Conservation (phyloP, 2,329 filamentous ascomycete genomes). For the Malbranchea cinnamomea region DNA sequence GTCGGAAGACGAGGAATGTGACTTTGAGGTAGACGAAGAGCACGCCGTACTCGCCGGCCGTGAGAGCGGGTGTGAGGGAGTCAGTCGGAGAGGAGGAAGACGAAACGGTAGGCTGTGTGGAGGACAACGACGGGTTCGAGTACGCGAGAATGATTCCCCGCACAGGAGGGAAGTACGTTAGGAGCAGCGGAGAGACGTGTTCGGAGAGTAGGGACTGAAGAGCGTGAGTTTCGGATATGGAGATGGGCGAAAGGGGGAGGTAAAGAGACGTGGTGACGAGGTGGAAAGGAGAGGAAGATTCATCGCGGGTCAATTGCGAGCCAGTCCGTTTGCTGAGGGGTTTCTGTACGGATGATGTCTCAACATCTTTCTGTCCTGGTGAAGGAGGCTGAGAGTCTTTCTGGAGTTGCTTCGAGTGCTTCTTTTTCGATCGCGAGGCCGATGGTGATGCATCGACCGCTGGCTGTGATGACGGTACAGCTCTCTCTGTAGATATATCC, state of each 20-base stretch:
- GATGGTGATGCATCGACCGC: not conserved
- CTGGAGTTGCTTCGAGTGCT: constrained; percentile 2
- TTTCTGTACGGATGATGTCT: no score
- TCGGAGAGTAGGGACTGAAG: constrained; percentile 44
- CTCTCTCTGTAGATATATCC: no score
- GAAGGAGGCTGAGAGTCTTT: constrained; percentile 5
- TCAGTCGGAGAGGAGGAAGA: constrained; percentile 20
- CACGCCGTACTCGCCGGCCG: constrained; percentile 67
- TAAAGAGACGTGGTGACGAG: constrained; percentile 65
- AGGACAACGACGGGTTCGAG: constrained; percentile 29
- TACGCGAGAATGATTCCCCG: constrained; percentile 44
- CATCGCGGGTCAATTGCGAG: constrained; percentile 10
- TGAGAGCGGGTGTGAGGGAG: constrained; percentile 24
- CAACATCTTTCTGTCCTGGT: no score
- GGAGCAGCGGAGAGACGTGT: constrained; percentile 46
- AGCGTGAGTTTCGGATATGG: constrained; percentile 36
- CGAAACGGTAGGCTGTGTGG: constrained; percentile 23
- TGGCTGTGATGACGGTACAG: no score
- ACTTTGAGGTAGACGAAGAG: constrained; percentile 80
- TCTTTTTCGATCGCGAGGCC: constrained; percentile 9
- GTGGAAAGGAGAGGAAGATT: constrained; percentile 51
- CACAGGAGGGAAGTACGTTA: constrained; percentile 47
- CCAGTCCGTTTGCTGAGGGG: constrained; percentile 20
- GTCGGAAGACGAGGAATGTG: constrained; percentile 71
- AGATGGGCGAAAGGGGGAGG: constrained; percentile 43